phyloP scores from a whole-genome alignment of 148 eudicot species.

The Suaeda aralocaspica region DNA sequence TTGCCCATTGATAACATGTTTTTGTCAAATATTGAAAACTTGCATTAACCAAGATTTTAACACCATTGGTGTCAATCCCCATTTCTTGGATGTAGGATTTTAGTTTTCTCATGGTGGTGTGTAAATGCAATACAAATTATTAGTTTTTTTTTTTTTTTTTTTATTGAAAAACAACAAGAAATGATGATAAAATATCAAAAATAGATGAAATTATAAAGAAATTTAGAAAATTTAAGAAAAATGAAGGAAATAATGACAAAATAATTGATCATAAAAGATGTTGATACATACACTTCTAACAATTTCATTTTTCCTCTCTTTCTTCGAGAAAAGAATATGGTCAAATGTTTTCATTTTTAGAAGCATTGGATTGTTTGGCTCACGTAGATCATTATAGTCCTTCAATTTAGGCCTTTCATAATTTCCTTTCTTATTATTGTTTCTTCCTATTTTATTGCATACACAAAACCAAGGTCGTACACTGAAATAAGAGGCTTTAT shows the following conservation, averaged over 20 bases:
- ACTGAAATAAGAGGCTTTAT: too few species aligned
- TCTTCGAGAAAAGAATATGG: constrained; percentile 13
- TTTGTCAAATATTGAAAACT: constrained; percentile 30
- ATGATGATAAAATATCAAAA: too few species aligned
- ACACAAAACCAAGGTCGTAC: too few species aligned
- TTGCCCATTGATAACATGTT: constrained; percentile 34
- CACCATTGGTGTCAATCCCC: constrained; percentile 51
- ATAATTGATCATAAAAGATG: constrained; percentile 11
- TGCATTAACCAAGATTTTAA: constrained; percentile 38
- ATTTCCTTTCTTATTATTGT: not conserved
- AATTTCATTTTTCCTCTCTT: constrained; percentile 9
- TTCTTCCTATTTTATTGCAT: constrained; percentile 18
- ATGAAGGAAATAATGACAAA: not conserved
- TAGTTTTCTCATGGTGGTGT: not conserved
- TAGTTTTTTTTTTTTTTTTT: not conserved
- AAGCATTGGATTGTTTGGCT: constrained; percentile 25
- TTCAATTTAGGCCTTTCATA: constrained; percentile 26
- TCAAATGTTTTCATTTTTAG: constrained; percentile 30
- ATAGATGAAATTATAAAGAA: not conserved
- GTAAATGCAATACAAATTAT: not conserved
- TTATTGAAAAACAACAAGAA: not conserved
- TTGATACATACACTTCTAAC: constrained; percentile 11
- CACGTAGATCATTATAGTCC: constrained; percentile 15
- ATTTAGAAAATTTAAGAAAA: not conserved
- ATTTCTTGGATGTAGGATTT: constrained; percentile 27